Evolutionary conservation across 176 grass and related monocot species (phyloP), one percentile per base, ranked within the genome.

Genomic region (Aegilops tauschii): DNA sequence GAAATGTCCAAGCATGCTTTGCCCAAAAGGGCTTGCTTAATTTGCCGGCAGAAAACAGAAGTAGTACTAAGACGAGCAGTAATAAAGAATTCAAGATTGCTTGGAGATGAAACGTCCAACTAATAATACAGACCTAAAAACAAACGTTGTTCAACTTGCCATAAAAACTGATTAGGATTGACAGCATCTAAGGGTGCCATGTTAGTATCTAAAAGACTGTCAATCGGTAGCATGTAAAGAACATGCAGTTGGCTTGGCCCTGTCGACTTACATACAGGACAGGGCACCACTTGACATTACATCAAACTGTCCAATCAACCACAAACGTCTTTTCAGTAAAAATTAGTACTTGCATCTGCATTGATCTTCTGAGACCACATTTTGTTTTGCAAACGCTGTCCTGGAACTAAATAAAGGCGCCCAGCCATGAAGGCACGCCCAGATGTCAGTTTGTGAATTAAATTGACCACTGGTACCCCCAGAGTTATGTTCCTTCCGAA

Each of bases 101-200:
- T 61, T 88, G 25, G 27, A 47, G 17, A 77, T 69, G 71, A 88
- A 68, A 77, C 69, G 34, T 69, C 72, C 71, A 83, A 69, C 62
- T 83, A 77, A 59, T 25, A 16, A 88, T 82, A 47, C 20, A 69
- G 12, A 69, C 65, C 66, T 45, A 68, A 9, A 45, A 31, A 50
- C 2, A 20, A 9, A 78, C 1, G 12, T 28, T 85, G 9, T 56
- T 66, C 13, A 78, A 40, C 58, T 81, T 81, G 29, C 32, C 40
- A 76, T n/a, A 66, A 4, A 61, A 31, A n/a, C 8, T 61, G 25
- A 62, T 80, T 27, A 61, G 12, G 45, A 68, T 18, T 67, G 32
- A 44, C 44, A 69, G 6, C 42, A 29, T 32, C 7, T 59, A 21
- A 21, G 49, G 50, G 36, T 73, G 77, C 21, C 36, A 45, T 86